Conservation (phyloP, 768 basidiomycete genomes). For the Suillus bovinus region DNA sequence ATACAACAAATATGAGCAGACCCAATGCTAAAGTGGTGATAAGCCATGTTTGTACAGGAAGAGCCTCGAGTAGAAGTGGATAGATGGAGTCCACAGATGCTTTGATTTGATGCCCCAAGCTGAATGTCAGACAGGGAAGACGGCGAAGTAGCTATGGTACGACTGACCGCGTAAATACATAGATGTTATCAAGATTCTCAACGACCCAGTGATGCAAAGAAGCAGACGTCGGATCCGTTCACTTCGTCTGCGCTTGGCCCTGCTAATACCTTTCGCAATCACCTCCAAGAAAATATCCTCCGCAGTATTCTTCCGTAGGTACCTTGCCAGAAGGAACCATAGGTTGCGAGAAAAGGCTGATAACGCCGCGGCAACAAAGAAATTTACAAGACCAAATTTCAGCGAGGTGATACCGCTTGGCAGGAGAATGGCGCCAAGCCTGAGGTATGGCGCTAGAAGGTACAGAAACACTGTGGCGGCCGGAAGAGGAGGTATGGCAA, state of each 20-base stretch:
- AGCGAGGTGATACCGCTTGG: slow-evolving; percentile 50
- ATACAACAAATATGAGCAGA: slow-evolving; percentile 49
- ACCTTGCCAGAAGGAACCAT: slow-evolving; percentile 77
- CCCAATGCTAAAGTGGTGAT: slow-evolving; percentile 43
- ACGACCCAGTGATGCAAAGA: slow-evolving; percentile 43
- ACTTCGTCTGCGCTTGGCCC: slow-evolving; percentile 50
- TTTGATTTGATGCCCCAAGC: slow-evolving; percentile 29
- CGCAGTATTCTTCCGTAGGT: slow-evolving; percentile 62
- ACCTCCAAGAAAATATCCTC: slow-evolving; percentile 67
- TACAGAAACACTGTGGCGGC: slow-evolving; percentile 64
- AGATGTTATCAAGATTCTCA: slow-evolving; percentile 53
- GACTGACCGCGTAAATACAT: slow-evolving; percentile 68
- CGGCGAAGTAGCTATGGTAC: neutral
- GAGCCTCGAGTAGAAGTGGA: slow-evolving; percentile 44
- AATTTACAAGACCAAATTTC: slow-evolving; percentile 47
- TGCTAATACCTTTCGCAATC: slow-evolving; percentile 49
- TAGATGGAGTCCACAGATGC: slow-evolving; percentile 56
- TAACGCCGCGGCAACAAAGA: slow-evolving; percentile 55
- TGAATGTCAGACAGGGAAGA: slow-evolving; percentile 16
- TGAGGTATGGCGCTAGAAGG: slow-evolving; percentile 67
- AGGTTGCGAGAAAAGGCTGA: slow-evolving; percentile 65
- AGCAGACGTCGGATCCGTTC: slow-evolving; percentile 43
- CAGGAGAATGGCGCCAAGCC: slow-evolving; percentile 66
- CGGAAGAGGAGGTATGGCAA: slow-evolving; percentile 47
- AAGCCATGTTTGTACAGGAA: slow-evolving; percentile 37